These are phyloP conservation scores for Umbilicus rupestris DNA, from an alignment of 164 flowering plant species.

Conservation along the genomic window DNA sequence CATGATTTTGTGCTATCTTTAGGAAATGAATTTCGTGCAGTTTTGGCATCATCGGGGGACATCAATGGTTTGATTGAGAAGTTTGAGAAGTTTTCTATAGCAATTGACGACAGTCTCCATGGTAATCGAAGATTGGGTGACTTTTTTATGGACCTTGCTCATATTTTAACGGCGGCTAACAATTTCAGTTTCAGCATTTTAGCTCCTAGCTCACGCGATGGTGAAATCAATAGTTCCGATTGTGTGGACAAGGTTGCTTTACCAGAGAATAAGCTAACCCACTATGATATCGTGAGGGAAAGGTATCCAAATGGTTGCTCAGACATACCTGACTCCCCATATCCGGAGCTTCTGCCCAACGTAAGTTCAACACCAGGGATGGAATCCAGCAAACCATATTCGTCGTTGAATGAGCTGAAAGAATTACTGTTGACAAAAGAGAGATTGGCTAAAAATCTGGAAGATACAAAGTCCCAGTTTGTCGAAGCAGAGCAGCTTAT, in stretches of 20 bases:
- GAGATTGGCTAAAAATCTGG: constrained; percentile 44
- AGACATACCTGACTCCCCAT: constrained; percentile 40
- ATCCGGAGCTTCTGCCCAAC: constrained; percentile 61
- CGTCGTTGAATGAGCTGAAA: constrained; percentile 58
- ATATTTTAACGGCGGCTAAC: constrained; percentile 46
- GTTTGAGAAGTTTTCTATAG: constrained; percentile 44
- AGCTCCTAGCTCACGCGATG: constrained; percentile 39
- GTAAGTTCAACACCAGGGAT: constrained; percentile 34
- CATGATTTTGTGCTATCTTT: constrained; percentile 54
- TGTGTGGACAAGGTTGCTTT: constrained; percentile 83
- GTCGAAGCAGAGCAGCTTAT: constrained; percentile 60
- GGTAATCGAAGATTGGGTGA: constrained; percentile 31
- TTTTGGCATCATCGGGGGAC: constrained; percentile 30
- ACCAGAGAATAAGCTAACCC: constrained; percentile 54
- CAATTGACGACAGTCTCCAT: constrained; percentile 32
- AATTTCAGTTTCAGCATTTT: constrained; percentile 41
- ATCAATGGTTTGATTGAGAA: constrained; percentile 29
- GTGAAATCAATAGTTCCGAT: constrained; percentile 51
- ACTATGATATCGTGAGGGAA: constrained; percentile 35
- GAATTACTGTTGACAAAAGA: constrained; percentile 64
- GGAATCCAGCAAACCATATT: constrained; percentile 30
- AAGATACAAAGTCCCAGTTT: constrained; percentile 46
- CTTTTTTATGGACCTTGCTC: constrained; percentile 60
- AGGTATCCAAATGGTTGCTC: constrained; percentile 41
- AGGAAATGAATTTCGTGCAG: constrained; percentile 53